Evolutionary conservation across 1,284 basidiomycete genomes (phyloP), one percentile per base, ranked within the genome.

Genomic region (Rhodotorula sp.): DNA sequence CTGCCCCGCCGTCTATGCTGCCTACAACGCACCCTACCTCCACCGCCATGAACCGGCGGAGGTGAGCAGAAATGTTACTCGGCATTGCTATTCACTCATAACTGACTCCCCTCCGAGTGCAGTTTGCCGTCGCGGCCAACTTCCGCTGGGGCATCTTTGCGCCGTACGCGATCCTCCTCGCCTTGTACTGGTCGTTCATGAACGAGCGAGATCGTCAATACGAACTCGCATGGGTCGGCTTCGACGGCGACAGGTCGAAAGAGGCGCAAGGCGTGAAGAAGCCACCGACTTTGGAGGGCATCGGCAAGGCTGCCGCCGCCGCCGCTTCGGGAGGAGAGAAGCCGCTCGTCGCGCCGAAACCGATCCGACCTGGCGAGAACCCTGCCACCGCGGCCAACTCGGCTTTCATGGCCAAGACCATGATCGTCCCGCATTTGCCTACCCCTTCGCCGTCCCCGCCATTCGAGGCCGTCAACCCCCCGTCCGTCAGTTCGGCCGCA

Each of bases 401-500:
- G 19, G 26, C 26, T 2, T 23, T 21, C 19, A 54, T 3, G 16
- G 38, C 45, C 1, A 4, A 26, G 1, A 45, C n/a, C 2, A 16
- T 28, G 26, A 19, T 47, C 28, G 19, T 7, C 49, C 23, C 26
- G 14, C 70, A 71, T 3, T 59, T 71, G 28, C 67, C 67, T 28
- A 71, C 70, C 1, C 70, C 70, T 0, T 69, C 71, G 12, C 71
- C 71, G 8, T 68, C 70, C 8, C 70, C 70, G 7, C 67, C 71
- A 18, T 48, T 56, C 21, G 63, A 50, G 26, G 57, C 66, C 38
- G 26, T 71, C 49, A 56, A 69, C 7, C 64, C 67, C 1, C 62
- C 68, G 23, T 62, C 58, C 0, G 47, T 65, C 62, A 23, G 54
- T 61, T 47, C 52, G 10, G 47, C 52, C 16, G n/a, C 62, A 10